Base-by-base conservation (phyloP, 169 alveolate species). In the Plasmodium gallinaceum region DNA sequence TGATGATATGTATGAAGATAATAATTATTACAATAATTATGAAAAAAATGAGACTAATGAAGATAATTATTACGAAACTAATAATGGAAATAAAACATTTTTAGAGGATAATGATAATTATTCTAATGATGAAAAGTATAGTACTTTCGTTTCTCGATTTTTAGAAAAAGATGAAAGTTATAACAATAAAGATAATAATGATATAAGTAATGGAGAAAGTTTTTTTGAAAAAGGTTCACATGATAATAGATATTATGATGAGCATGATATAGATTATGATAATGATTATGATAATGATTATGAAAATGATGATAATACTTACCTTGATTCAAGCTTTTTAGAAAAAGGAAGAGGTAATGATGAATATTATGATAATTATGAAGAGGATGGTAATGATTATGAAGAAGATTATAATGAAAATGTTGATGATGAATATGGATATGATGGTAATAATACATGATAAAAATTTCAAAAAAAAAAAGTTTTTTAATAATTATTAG, bases 291-390 rank as follows among this genome's bases (percentile, higher is more conserved):
- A 74, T 0, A 24, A 26, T 14, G 65, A 64, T 16, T 37, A 39
- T 39, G 71, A 78, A 10, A 22, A 75, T 66, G 42, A 51, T 37
- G 16, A 12, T 16, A 39, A 64, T 16, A 42, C 10, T 1, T 51
- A 52, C 26, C 6, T 42, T 66, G 75, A 75, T 51, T 37, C 60
- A n/a, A 75, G 88, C 45, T 75, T 75, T 52, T 45, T 75, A 52
- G 88, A 75, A 42, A 16, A 52, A 4, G 39, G 6, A 32, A 4
- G 39, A 51, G 32, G 52, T 66, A 10, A 60, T 78, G 71, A 64
- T 8, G 90, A 7, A 12, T 64, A 61, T 54, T 61, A 60, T 26
- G 32, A 60, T 18, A 75, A 75, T 43, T 14, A 20, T 26, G 54
- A 58, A 3, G n/a, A 52, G 6, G 12, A 78, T 39, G 64, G 61